Percentiles rank a stretch among this genome's conserved stretches.
These are phyloP conservation scores for Pelargonium myrrhifolium DNA, from an alignment of 441 rosid species.

Conservation along the genomic window DNA sequence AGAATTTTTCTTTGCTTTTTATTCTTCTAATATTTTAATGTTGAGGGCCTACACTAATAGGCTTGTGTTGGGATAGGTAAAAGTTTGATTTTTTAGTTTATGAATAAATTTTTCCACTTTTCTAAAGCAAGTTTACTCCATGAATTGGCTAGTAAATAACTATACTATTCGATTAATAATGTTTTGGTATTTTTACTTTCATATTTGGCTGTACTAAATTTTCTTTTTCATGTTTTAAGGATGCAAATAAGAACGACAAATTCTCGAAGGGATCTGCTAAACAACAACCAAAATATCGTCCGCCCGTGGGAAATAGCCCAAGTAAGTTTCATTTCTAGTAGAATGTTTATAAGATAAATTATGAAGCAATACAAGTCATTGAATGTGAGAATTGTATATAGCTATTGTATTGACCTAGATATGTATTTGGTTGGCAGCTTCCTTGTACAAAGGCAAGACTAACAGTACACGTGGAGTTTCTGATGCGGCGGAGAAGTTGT, in stretches of 20 bases:
- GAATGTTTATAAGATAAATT: background rate
- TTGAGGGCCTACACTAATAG: background rate
- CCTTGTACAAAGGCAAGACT: slow-evolving; percentile 33
- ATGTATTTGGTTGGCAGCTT: slow-evolving; percentile 20
- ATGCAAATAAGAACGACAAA: slow-evolving; percentile 41
- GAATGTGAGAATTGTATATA: background rate
- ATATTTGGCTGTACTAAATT: background rate
- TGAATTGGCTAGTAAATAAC: background rate
- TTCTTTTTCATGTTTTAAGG: slow-evolving; percentile 28
- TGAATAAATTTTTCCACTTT: background rate
- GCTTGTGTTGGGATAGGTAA: background rate
- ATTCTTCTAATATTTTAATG: background rate
- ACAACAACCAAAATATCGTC: slow-evolving; percentile 44
- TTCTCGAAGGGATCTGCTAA: slow-evolving; percentile 31
- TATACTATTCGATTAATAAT: too few relatives aligned
- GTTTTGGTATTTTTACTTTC: background rate
- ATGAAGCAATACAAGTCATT: background rate
- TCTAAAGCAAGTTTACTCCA: background rate
- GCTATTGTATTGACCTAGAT: background rate
- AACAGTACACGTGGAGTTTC: slow-evolving; percentile 29
- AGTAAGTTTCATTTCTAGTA: slow-evolving; percentile 36
- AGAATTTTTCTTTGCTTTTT: background rate
- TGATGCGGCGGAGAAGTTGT: slow-evolving; percentile 44
- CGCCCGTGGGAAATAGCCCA: slow-evolving; percentile 69
- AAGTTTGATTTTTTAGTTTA: background rate